phyloP scores from a whole-genome alignment of 78 protist species.

The Dictyostelium firmibasis region DNA sequence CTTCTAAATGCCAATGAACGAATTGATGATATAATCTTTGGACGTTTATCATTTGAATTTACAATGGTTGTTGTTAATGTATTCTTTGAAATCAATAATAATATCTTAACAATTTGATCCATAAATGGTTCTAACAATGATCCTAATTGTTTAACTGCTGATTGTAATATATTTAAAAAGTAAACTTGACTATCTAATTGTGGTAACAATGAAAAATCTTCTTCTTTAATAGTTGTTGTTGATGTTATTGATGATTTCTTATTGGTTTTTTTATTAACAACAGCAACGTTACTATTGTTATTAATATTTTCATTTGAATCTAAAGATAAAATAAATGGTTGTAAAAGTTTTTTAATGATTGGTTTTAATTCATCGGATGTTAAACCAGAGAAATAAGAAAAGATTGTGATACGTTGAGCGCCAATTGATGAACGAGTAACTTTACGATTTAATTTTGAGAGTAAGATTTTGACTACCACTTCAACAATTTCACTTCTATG shows the following conservation, averaged over 20 bases:
- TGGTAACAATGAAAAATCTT: conserved; percentile 19
- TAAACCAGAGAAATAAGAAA: conserved; percentile 55
- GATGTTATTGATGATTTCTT: background rate
- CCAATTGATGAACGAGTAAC: background rate
- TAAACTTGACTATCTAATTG: conserved; percentile 14
- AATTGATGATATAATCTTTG: background rate
- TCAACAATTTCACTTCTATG: conserved; percentile 10
- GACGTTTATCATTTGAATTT: background rate
- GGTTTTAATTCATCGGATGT: conserved; percentile 9
- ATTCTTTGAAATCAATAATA: background rate
- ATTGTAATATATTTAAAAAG: conserved; percentile 49
- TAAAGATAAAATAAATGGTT: background rate
- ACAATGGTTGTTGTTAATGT: background rate
- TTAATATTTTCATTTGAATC: background rate
- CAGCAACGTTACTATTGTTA: background rate
- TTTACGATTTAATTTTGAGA: conserved; percentile 39
- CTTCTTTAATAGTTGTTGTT: background rate
- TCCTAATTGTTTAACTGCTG: conserved; percentile 43
- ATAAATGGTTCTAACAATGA: background rate
- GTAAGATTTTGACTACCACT: conserved; percentile 1
- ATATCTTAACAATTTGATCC: background rate
- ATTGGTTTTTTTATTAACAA: background rate
- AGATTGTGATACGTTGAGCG: conserved; percentile 27
- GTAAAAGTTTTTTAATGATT: background rate
- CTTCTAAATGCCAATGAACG: conserved; percentile 13